Conservation (phyloP, 75 land plant genomes). For the Pinus albicaulis region DNA sequence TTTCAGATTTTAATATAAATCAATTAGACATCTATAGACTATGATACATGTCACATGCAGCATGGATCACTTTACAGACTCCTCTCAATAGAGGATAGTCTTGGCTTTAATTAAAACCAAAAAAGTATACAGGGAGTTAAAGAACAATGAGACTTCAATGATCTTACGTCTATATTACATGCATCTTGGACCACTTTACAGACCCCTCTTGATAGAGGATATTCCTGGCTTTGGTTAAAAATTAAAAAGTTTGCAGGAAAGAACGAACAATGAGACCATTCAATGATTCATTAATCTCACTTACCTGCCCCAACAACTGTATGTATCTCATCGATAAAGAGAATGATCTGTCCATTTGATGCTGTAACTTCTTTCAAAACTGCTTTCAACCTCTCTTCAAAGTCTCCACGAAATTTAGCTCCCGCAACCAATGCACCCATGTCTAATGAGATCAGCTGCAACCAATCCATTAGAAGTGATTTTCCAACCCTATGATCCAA, state of each 20-base stretch:
- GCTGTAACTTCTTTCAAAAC: conserved; percentile 63
- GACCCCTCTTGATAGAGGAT: not conserved
- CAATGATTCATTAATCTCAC: not conserved
- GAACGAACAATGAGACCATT: not conserved
- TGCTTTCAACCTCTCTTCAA: conserved; percentile 66
- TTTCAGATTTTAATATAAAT: not conserved
- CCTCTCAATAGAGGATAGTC: not conserved
- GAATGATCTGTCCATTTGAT: conserved; percentile 59
- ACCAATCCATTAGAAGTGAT: not conserved
- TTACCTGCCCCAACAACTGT: conserved; percentile 68
- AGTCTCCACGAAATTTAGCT: conserved; percentile 68
- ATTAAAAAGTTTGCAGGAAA: not conserved
- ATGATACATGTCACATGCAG: not conserved
- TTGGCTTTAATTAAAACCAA: not conserved
- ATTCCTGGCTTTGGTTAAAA: not conserved
- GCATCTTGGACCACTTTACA: not conserved
- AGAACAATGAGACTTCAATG: not conserved
- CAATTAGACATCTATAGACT: not conserved
- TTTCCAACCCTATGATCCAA: not conserved
- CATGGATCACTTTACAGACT: not conserved
- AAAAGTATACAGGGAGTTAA: not conserved
- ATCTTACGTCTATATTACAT: not conserved
- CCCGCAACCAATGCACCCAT: conserved; percentile 71
- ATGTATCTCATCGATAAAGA: conserved; percentile 75
- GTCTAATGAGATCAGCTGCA: conserved; percentile 54